Conservation (phyloP, 768 basidiomycete species). For the Lactarius vividus region DNA sequence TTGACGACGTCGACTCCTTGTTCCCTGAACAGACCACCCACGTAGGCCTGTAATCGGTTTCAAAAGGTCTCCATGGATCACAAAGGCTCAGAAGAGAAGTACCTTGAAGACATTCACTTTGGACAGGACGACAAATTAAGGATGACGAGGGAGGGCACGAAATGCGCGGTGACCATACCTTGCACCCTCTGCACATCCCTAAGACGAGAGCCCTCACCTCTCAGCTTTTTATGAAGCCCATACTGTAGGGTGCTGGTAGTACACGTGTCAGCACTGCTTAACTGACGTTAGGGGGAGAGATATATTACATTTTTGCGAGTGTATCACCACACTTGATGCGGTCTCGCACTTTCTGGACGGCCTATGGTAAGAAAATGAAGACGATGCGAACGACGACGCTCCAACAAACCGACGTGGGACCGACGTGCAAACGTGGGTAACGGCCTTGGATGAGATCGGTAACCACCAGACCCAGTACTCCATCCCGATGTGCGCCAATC, state of each 20-base stretch:
- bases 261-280: neutral
- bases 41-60: conserved; percentile 13
- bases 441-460: conserved; percentile 14
- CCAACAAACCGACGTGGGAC: conserved; percentile 13
- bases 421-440: conserved; percentile 8
- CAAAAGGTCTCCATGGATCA: neutral
- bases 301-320: conserved; percentile 11
- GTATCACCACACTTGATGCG: neutral
- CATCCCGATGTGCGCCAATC: conserved; percentile 18
- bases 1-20: conserved; percentile 9
- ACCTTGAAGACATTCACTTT: conserved; percentile 22
- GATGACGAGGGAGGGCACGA: neutral
- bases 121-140: neutral
- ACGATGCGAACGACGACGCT: neutral
- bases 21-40: conserved; percentile 19
- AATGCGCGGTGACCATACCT: neutral
- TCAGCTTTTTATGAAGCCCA: neutral
- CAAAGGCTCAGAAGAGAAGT: neutral
- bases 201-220: neutral
- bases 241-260: conserved; percentile 1
- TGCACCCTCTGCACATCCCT: neutral
- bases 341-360: conserved; percentile 15
- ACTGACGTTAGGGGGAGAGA: neutral
- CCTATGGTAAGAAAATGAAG: neutral
- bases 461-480: conserved; percentile 8